phyloP scores from a whole-genome alignment of 1,284 basidiomycete species.

The Volvariella surrecta region DNA sequence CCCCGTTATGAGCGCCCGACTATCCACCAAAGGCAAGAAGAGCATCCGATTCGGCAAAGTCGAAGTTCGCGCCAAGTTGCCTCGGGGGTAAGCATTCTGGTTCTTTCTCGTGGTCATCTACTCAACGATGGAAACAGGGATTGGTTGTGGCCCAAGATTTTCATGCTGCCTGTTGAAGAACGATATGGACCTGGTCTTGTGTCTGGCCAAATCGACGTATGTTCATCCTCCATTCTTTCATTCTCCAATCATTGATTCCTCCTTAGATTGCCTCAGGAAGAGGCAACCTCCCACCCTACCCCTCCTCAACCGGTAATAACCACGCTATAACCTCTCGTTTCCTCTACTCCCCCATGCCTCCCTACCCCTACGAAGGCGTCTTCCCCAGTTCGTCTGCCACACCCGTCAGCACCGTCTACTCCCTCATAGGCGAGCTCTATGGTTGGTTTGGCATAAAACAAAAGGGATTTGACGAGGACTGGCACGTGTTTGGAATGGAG shows the following conservation, averaged over 20 bases:
- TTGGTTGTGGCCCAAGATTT: slow-evolving; percentile 66
- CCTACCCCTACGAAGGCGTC: not conserved
- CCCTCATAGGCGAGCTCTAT: not conserved
- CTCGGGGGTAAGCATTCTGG: slow-evolving; percentile 25
- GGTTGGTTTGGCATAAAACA: slow-evolving; percentile 19
- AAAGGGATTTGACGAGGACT: slow-evolving; percentile 29
- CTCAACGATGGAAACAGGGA: slow-evolving; percentile 23
- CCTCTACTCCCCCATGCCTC: not conserved
- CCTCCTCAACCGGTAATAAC: slow-evolving; percentile 8
- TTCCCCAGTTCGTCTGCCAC: not conserved
- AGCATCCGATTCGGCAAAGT: slow-evolving; percentile 71
- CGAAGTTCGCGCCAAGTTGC: slow-evolving; percentile 69
- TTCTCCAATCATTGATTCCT: too few species aligned
- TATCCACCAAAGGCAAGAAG: slow-evolving; percentile 62
- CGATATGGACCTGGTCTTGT: slow-evolving; percentile 71
- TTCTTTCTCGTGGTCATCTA: not conserved
- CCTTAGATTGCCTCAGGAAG: slow-evolving; percentile 55
- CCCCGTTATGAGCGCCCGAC: slow-evolving; percentile 67
- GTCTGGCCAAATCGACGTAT: slow-evolving; percentile 58
- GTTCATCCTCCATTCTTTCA: slow-evolving; percentile 3
- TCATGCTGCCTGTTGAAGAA: slow-evolving; percentile 69
- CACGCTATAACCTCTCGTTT: not conserved
- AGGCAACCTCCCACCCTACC: slow-evolving; percentile 56
- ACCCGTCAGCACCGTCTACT: not conserved
- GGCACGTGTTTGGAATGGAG: slow-evolving; percentile 73